Percentiles rank a stretch among this genome's conserved stretches.
Conservation (phyloP, 129 eudicot genomes). For the Ambrosia artemisiifolia region DNA sequence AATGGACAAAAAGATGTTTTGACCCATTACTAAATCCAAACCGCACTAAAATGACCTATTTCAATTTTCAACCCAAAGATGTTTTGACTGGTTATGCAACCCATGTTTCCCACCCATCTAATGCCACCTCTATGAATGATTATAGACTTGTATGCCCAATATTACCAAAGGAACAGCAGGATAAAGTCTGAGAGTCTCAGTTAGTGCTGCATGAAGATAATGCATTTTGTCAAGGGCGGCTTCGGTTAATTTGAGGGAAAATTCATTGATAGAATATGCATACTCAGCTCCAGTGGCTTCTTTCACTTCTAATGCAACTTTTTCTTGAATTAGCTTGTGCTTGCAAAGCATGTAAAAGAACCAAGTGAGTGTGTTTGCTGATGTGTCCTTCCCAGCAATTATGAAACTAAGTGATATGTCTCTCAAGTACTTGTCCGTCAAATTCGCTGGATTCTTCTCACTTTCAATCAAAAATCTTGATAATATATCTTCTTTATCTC, state of each 20-base stretch:
- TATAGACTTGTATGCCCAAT: not conserved
- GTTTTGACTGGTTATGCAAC: not conserved
- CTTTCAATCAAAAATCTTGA: constrained; percentile 61
- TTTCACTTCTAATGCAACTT: constrained; percentile 46
- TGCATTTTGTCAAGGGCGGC: constrained; percentile 58
- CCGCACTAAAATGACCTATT: no score
- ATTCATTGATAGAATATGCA: constrained; percentile 21
- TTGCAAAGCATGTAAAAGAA: constrained; percentile 68
- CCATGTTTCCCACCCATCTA: not conserved
- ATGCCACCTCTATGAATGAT: not conserved
- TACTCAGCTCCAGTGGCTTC: constrained; percentile 24
- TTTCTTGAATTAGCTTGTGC: constrained; percentile 52
- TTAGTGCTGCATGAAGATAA: constrained; percentile 66
- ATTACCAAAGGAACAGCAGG: constrained; percentile 70
- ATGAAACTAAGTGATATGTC: constrained; percentile 73
- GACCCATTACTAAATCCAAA: no score
- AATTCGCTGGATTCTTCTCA: constrained; percentile 37
- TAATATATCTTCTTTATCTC: constrained; percentile 56
- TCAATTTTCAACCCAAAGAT: not conserved
- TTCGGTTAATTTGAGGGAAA: constrained; percentile 40
- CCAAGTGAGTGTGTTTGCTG: constrained; percentile 71
- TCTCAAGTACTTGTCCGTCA: constrained; percentile 57
- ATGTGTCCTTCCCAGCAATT: constrained; percentile 66
- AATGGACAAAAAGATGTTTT: no score
- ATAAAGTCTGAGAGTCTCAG: constrained; percentile 73